phyloP scores from a whole-genome alignment of 73 alveolate species.

The Effrenium voratum region DNA sequence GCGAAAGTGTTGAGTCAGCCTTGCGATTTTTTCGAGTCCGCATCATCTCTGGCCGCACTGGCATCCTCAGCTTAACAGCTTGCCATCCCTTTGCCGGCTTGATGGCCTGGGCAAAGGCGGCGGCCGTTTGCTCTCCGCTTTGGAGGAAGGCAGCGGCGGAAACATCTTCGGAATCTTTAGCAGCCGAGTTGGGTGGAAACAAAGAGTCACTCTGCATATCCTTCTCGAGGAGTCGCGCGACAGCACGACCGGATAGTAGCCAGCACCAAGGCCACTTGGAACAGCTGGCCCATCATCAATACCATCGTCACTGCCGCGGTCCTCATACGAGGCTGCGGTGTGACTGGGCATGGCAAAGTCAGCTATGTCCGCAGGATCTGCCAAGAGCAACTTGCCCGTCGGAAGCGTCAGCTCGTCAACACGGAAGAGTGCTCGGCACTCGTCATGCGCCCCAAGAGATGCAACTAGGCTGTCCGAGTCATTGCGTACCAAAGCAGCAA shows the following conservation, averaged over 20 bases:
- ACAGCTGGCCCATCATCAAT: slow-evolving; percentile 78
- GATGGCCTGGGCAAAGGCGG: slow-evolving; percentile 16
- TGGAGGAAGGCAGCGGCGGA: slow-evolving; percentile 11
- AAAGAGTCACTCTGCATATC: slow-evolving; percentile 52
- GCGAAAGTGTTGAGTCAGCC: too few species aligned
- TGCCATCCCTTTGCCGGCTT: slow-evolving; percentile 28
- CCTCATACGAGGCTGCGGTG: not conserved
- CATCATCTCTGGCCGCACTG: too few species aligned
- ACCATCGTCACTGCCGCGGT: not conserved
- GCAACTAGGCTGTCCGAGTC: slow-evolving; percentile 75
- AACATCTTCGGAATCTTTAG: slow-evolving; percentile 38
- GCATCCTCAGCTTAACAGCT: slow-evolving; percentile 12
- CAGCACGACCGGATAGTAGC: slow-evolving; percentile 62
- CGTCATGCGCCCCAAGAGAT: slow-evolving; percentile 75
- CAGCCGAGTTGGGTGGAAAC: slow-evolving; percentile 38
- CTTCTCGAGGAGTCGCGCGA: slow-evolving; percentile 11
- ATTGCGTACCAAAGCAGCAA: slow-evolving; percentile 73
- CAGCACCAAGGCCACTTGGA: slow-evolving; percentile 84
- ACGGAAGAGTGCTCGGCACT: slow-evolving; percentile 70
- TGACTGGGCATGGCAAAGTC: slow-evolving; percentile 6
- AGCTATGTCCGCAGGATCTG: slow-evolving; percentile 54
- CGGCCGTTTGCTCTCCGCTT: not conserved
- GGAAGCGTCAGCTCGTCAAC: slow-evolving; percentile 46
- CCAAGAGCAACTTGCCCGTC: slow-evolving; percentile 46
- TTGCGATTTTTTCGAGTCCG: too few species aligned